Percentiles rank a stretch among this genome's conserved stretches.
Conservation (phyloP, 2,329 filamentous ascomycete genomes). For the Karstenula rhodostoma region DNA sequence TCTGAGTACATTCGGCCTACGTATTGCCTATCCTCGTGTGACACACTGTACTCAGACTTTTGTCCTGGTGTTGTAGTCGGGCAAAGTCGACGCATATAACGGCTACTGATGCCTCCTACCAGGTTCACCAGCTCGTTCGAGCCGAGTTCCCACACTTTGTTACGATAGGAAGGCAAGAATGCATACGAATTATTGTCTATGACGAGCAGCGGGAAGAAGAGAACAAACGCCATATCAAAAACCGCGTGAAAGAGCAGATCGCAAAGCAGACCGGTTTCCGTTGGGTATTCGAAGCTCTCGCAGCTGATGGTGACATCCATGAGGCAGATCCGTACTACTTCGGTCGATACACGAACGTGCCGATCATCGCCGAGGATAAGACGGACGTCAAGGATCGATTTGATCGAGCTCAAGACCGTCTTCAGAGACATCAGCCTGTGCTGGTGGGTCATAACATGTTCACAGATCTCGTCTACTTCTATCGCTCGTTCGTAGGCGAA, state of each 20-base stretch:
- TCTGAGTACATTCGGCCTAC: too few species aligned
- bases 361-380: conserved; percentile 46
- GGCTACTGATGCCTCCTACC: neutral
- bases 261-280: conserved; percentile 57
- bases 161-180: conserved; percentile 53
- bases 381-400: conserved; percentile 49
- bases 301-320: conserved; percentile 46
- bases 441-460: conserved; percentile 73
- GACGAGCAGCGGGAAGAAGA: conserved; percentile 56
- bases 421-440: conserved; percentile 58
- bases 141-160: conserved; percentile 63
- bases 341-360: conserved; percentile 45
- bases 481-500: conserved; percentile 66
- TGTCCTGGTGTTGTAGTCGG: too few species aligned
- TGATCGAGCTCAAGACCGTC: conserved; percentile 49
- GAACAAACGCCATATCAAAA: conserved; percentile 47
- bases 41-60: too few species aligned
- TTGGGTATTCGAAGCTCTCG: conserved; percentile 59
- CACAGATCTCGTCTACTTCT: conserved; percentile 70
- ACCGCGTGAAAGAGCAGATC: conserved; percentile 52
- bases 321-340: conserved; percentile 48
- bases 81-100: neutral
- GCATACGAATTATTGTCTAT: conserved; percentile 53
- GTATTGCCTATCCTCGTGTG: too few species aligned
- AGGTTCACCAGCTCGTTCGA: conserved; percentile 69